A percentile compares a stretch with the other conserved stretches of the same genome.
Evolutionary conservation across 1,139 yeast species (phyloP).

Genomic region (Blastobotrys raffinosifermentans): DNA sequence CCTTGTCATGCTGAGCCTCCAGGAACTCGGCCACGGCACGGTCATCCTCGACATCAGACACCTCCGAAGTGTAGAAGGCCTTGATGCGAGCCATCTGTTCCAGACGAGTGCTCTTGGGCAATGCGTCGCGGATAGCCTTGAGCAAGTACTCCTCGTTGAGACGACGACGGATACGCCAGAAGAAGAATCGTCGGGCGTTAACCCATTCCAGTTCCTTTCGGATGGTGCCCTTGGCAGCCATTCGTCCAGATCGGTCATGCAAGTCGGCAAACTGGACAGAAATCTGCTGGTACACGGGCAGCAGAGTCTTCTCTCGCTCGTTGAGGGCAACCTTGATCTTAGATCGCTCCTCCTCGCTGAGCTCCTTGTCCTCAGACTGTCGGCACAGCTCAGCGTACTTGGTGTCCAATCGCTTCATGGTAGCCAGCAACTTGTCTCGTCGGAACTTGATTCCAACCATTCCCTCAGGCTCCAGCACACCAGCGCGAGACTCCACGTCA

Average conservation of each 20-base stretch:
- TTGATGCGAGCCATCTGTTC: constrained; percentile 82
- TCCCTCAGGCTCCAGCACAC: constrained; percentile 98
- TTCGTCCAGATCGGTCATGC: constrained; percentile 96
- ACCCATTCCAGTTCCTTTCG: constrained; percentile 80
- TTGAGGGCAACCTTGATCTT: constrained; percentile 58
- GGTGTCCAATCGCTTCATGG: constrained; percentile 85
- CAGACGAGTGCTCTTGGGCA: constrained; percentile 58
- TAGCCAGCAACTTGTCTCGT: constrained; percentile 79
- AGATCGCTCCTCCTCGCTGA: constrained; percentile 61
- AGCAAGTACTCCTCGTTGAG: constrained; percentile 86
- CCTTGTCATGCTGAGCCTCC: constrained; percentile 64
- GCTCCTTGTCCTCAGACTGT: constrained; percentile 42
- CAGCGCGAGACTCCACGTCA: constrained; percentile 93
- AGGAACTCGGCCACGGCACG: constrained; percentile 79
- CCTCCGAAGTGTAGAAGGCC: constrained; percentile 74
- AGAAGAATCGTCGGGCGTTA: constrained; percentile 89
- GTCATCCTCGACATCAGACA: constrained; percentile 68
- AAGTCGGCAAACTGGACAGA: constrained; percentile 95
- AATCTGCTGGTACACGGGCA: constrained; percentile 88
- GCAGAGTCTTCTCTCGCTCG: constrained; percentile 70
- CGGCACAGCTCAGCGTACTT: constrained; percentile 66
- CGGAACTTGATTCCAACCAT: constrained; percentile 98
- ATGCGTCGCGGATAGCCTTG: constrained; percentile 62
- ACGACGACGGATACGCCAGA: constrained; percentile 98
- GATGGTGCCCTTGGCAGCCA: constrained; percentile 91